Percentiles rank a stretch among this genome's conserved stretches.
phyloP scores from a whole-genome alignment of 306 rosid genomes.

The Prunus salicina region DNA sequence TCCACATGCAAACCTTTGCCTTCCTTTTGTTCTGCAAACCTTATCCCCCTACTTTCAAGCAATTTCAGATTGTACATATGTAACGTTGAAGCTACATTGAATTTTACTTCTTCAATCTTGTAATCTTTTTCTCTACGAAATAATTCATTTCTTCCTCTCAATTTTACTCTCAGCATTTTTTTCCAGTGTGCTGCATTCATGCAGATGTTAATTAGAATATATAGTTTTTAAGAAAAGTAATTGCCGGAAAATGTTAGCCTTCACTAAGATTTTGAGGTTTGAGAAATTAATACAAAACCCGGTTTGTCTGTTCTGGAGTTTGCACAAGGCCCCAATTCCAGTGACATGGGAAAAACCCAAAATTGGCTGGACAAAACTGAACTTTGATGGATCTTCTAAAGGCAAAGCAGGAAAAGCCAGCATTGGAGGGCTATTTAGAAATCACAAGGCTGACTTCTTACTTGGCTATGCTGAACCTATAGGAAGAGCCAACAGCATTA shows the following conservation, averaged over 20 bases:
- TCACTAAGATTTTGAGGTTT: conserved; percentile 34
- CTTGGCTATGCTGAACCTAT: conserved; percentile 72
- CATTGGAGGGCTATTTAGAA: conserved; percentile 63
- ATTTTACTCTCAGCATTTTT: background rate
- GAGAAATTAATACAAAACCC: conserved; percentile 32
- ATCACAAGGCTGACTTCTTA: conserved; percentile 60
- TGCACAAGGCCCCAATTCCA: conserved; percentile 50
- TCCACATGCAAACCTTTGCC: background rate
- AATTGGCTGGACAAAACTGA: conserved; percentile 63
- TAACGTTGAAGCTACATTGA: too few species aligned
- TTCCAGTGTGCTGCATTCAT: too few species aligned
- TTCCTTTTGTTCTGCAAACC: background rate
- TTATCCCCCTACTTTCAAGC: background rate
- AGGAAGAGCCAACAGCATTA: conserved; percentile 51
- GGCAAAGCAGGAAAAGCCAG: conserved; percentile 39
- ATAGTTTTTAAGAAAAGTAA: background rate
- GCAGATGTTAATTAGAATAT: background rate
- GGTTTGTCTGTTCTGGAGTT: conserved; percentile 25
- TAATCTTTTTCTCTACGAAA: too few species aligned
- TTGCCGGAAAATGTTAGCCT: conserved; percentile 28
- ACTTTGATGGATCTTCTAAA: conserved; percentile 71
- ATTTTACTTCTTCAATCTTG: too few species aligned
- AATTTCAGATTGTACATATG: too few species aligned
- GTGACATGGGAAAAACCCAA: conserved; percentile 64
- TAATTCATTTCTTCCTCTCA: too few species aligned